Conservation (phyloP, 257 asterid genomes). For the Orobanche coerulescens region DNA sequence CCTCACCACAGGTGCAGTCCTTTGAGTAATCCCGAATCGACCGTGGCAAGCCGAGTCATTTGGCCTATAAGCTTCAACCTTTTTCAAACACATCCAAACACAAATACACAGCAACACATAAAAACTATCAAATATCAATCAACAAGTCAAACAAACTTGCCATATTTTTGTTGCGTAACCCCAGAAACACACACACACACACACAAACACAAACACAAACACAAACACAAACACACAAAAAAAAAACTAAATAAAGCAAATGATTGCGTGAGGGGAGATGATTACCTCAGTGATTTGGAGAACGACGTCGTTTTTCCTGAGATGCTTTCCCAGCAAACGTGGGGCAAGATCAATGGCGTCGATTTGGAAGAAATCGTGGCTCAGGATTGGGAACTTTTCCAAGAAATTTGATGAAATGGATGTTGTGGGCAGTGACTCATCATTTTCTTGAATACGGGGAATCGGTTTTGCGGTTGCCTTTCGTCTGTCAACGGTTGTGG, state of each 20-base stretch:
- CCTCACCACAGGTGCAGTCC: slow-evolving; percentile 92
- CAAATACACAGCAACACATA: slow-evolving; percentile 20
- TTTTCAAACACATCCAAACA: slow-evolving; percentile 15
- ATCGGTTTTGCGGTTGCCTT: slow-evolving; percentile 22
- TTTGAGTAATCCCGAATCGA: slow-evolving; percentile 78
- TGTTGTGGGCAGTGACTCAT: slow-evolving; percentile 5
- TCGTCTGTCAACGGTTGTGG: slow-evolving; percentile 16
- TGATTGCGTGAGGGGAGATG: not conserved
- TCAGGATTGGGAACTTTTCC: slow-evolving; percentile 37
- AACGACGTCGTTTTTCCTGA: slow-evolving; percentile 72
- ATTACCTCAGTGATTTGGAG: slow-evolving; percentile 87
- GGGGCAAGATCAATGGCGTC: slow-evolving; percentile 99
- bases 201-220: not conserved
- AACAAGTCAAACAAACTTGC: not conserved
- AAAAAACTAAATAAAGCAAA: not conserved
- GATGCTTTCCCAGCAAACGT: slow-evolving; percentile 77
- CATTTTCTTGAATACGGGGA: slow-evolving; percentile 16
- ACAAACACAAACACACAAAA: not conserved
- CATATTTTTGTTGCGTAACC: not conserved
- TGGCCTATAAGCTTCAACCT: slow-evolving; percentile 97
- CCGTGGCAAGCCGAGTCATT: slow-evolving; percentile 97
- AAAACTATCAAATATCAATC: slow-evolving; percentile 1
- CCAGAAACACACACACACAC: not conserved
- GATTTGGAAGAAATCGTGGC: slow-evolving; percentile 61
- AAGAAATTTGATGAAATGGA: slow-evolving; percentile 19